Base-by-base conservation (phyloP, 345 rosid genomes). In the Rhodomyrtus tomentosa region DNA sequence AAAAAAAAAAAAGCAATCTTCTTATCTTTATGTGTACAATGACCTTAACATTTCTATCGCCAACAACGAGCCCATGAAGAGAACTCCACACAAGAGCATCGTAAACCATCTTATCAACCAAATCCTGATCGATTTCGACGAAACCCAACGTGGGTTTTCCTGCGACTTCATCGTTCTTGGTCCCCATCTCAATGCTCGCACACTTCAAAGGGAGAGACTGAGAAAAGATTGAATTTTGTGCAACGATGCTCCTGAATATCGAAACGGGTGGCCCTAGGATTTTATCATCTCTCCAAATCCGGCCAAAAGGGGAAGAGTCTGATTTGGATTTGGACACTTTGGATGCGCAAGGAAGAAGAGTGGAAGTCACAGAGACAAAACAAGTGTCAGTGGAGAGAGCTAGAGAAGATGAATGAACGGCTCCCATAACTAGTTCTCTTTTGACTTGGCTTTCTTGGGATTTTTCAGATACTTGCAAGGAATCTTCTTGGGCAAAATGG, bases 51-150 rank as follows among this genome's bases (percentile, higher is more conserved):
- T 84, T 89, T 86, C 88, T 92, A 91, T 98, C 98, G 76, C 98
- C 99, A 48, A 94, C 98, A 84, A 97, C 92, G 87, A 98, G 96
- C 14, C 99, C 99, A 82, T 94, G 94, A 87, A 96, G 98, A 84
- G 99, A 95, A 88, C 93, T 86, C 99, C 99, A 96, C 81, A 98
- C 99, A 83, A 97, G 98, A 89, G 98, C 96, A 91, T 98, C 99
- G 81, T 89, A 93, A 59, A 90, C 94, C 91, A 98, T 85, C 86
- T 93, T 91, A 62, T 92, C 91, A 85, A 96, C 83, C 95, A 95
- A 90, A 24, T 85, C 90, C 29, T 93, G 92, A 84, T 93, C 94
- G 56, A 91, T 85, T 42, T 84, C 88, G 54, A 90, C 92, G 73
- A 94, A 83, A 93, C 89, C 93, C 86, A 87, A 85, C 56, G 85